These are phyloP conservation scores for Penicillium simplicissimum DNA, from an alignment of 495 filamentous ascomycete genomes.

Conservation along the genomic window DNA sequence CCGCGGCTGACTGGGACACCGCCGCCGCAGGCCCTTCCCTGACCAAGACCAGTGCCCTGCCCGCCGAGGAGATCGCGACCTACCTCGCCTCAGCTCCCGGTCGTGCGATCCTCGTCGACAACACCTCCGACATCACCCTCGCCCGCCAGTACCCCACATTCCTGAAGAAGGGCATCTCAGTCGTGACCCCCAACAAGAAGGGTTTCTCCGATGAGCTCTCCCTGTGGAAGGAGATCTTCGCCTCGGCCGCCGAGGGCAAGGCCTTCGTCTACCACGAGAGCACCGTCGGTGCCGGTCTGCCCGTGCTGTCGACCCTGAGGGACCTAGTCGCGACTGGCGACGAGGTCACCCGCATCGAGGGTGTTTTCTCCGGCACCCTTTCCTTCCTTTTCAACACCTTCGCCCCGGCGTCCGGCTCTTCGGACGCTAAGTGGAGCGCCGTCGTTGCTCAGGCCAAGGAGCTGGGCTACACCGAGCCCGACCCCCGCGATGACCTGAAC, in stretches of 20 bases:
- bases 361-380: slow-evolving; percentile 94
- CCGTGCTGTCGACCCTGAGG: slow-evolving; percentile 83
- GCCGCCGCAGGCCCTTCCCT: slow-evolving; percentile 56
- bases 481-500: slow-evolving; percentile 94
- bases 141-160: slow-evolving; percentile 77
- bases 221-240: slow-evolving; percentile 80
- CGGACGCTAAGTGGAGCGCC: slow-evolving; percentile 71
- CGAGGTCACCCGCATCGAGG: slow-evolving; percentile 80
- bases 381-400: slow-evolving; percentile 97
- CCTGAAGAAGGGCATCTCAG: slow-evolving; percentile 71
- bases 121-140: slow-evolving; percentile 79
- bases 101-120: slow-evolving; percentile 80
- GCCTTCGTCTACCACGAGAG: slow-evolving; percentile 89
- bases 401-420: slow-evolving; percentile 66
- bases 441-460: slow-evolving; percentile 90
- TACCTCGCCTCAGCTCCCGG: slow-evolving; percentile 69
- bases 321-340: slow-evolving; percentile 89
- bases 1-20: slow-evolving; percentile 50
- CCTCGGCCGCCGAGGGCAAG: slow-evolving; percentile 55
- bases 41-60: slow-evolving; percentile 47
- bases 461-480: slow-evolving; percentile 95
- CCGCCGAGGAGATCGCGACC: slow-evolving; percentile 61
- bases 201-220: slow-evolving; percentile 74
- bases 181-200: slow-evolving; percentile 97
- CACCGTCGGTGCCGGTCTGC: slow-evolving; percentile 85